Conservation (phyloP, 768 basidiomycete species). For the Mycena vitilis region DNA sequence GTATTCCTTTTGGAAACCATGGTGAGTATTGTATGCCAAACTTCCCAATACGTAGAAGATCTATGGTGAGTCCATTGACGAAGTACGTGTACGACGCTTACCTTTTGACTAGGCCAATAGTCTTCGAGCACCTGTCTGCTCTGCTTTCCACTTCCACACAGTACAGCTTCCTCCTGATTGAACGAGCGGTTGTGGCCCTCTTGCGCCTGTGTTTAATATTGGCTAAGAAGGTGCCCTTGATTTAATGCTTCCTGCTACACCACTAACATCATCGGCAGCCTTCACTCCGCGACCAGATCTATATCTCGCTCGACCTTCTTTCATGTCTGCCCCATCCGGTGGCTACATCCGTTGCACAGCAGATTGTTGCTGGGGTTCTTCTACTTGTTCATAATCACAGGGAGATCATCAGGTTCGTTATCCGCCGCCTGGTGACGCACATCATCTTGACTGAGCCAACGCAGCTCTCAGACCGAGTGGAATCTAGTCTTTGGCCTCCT, state of each 20-base stretch:
- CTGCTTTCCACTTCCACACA: conserved; percentile 80
- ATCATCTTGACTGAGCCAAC: too few relatives aligned
- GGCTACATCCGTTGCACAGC: conserved; percentile 90
- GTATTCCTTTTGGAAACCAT: conserved; percentile 95
- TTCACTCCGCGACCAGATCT: conserved; percentile 90
- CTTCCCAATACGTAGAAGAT: conserved; percentile 84
- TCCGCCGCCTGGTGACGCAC: too few relatives aligned
- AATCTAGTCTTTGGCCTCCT: conserved; percentile 90
- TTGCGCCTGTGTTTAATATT: conserved; percentile 87
- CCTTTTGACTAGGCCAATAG: conserved; percentile 76
- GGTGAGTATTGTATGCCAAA: conserved; percentile 87
- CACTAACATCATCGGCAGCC: conserved; percentile 57
- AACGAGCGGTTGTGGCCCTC: conserved; percentile 91
- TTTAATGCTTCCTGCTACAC: not conserved
- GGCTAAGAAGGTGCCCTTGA: conserved; percentile 73
- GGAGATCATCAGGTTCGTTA: conserved; percentile 61
- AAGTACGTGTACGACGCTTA: conserved; percentile 19
- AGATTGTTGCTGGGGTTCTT: conserved; percentile 86
- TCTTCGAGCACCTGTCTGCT: conserved; percentile 92
- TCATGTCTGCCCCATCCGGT: conserved; percentile 81
- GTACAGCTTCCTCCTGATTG: conserved; percentile 92
- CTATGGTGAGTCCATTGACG: conserved; percentile 72
- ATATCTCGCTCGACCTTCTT: conserved; percentile 91
- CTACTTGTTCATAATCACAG: conserved; percentile 83
- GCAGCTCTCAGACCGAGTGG: conserved; percentile 92